Evolutionary conservation across 2,329 filamentous ascomycete species (phyloP), one percentile per base, ranked within the genome.

Genomic region (Sporothrix mexicana): DNA sequence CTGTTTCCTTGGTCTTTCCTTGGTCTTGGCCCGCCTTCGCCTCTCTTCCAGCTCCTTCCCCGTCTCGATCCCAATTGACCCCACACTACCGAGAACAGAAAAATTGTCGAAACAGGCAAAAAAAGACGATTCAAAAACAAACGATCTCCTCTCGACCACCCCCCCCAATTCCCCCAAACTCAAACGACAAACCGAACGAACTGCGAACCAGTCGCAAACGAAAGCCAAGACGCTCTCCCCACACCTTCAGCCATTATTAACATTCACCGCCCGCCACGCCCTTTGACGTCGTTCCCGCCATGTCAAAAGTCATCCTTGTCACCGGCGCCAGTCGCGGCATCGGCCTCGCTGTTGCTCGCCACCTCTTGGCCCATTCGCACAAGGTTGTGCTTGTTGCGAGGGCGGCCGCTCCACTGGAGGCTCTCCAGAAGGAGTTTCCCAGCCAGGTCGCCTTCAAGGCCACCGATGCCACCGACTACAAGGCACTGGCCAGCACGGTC

Each of bases 241-340:
- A n/a, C n/a, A n/a, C n/a, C n/a, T n/a, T n/a, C n/a, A n/a, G n/a
- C n/a, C n/a, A n/a, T n/a, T n/a, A n/a, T n/a, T n/a, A n/a, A n/a
- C n/a, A n/a, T n/a, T n/a, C 83, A n/a, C 80, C 59, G 30, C 17
- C 30, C 12, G n/a, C 53, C 13, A 61, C 57, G n/a, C 20, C n/a
- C 7, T 59, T 61, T 61, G 25, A 30, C 53, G 20, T n/a, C 53
- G 20, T 57, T 10, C 20, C 53, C n/a, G 8, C 10, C 64, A 76
- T 76, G 74, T 73, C 71, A 70, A 77, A 93, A 79, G 90, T 88
- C 25, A 88, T 94, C 78, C 90, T 94, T 74, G 84, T 95, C 47
- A 91, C 89, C 2, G 89, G 89, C 43, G 88, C 88, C 20, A 90
- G 88, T 80, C 87, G 88, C 73, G 89, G 89, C 36, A 87, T 91